phyloP scores from a whole-genome alignment of 2,329 filamentous ascomycete genomes.

The Neonectria faginata region DNA sequence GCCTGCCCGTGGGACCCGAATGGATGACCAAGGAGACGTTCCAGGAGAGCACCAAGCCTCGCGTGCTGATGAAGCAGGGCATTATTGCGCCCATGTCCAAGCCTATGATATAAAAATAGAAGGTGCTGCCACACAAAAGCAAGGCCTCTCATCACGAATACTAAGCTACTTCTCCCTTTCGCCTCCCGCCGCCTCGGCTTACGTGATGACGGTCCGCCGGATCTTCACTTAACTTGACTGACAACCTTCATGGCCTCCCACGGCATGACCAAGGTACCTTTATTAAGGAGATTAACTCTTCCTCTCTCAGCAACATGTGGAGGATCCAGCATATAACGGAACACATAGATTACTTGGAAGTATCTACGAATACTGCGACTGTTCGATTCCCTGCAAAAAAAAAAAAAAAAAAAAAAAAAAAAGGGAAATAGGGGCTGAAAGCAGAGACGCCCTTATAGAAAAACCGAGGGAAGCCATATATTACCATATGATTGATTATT shows the following conservation, averaged over 20 bases:
- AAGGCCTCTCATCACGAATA: conserved; percentile 21
- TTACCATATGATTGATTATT: conserved; percentile 10
- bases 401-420: not conserved
- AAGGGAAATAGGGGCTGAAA: not conserved
- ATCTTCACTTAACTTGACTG: not conserved
- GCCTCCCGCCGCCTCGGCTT: not conserved
- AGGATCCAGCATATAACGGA: not conserved
- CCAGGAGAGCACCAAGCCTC: conserved; percentile 89
- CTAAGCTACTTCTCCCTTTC: conserved; percentile 19
- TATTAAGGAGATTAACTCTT: not conserved
- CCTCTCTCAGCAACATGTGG: not conserved
- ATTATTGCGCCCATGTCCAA: conserved; percentile 89
- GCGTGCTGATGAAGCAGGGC: conserved; percentile 90
- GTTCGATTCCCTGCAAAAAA: not conserved
- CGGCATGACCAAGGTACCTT: not conserved
- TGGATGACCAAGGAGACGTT: conserved; percentile 98
- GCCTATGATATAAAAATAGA: conserved; percentile 62
- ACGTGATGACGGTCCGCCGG: not conserved
- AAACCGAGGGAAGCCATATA: not conserved
- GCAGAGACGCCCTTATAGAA: too few species aligned
- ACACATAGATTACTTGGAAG: not conserved
- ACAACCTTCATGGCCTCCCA: not conserved
- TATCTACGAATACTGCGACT: not conserved
- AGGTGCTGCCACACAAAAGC: conserved; percentile 4
- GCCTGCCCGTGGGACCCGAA: conserved; percentile 90